Conservation (phyloP, 768 basidiomycete species). For the Psilocybe sp. region DNA sequence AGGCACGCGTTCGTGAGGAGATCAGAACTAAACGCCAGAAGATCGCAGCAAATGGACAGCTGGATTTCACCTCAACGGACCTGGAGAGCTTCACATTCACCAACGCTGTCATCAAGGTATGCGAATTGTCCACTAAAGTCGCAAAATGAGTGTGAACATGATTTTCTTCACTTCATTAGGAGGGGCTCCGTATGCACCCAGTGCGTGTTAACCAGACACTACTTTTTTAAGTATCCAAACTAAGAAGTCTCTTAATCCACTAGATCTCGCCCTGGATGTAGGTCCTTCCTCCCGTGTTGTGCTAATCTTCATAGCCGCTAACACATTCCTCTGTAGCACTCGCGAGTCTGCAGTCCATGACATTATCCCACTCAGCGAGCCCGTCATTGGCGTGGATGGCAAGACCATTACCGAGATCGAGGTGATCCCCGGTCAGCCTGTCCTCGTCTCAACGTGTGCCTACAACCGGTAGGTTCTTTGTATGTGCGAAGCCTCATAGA, state of each 20-base stretch:
- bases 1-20: not conserved
- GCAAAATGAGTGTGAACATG: no score
- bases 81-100: constrained; percentile 9
- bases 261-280: constrained; percentile 9
- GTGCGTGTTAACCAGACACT: not conserved
- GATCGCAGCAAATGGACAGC: constrained; percentile 6
- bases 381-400: constrained; percentile 7
- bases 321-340: not conserved
- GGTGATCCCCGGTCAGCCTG: constrained; percentile 6
- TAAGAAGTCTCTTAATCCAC: not conserved
- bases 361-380: constrained; percentile 6
- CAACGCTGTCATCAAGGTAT: constrained; percentile 8
- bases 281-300: no score
- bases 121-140: not conserved
- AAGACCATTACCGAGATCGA: constrained; percentile 5
- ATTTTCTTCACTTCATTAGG: not conserved
- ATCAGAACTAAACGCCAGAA: constrained; percentile 4
- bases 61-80: constrained; percentile 7
- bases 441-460: constrained; percentile 8
- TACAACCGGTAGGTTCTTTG: constrained; percentile 8
- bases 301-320: no score
- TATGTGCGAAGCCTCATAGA: not conserved
- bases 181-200: constrained; percentile 6
- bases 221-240: not conserved
- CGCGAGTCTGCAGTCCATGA: constrained; percentile 8